Base-by-base conservation (phyloP, 768 basidiomycete species). In the Leucogyrophana mollusca region DNA sequence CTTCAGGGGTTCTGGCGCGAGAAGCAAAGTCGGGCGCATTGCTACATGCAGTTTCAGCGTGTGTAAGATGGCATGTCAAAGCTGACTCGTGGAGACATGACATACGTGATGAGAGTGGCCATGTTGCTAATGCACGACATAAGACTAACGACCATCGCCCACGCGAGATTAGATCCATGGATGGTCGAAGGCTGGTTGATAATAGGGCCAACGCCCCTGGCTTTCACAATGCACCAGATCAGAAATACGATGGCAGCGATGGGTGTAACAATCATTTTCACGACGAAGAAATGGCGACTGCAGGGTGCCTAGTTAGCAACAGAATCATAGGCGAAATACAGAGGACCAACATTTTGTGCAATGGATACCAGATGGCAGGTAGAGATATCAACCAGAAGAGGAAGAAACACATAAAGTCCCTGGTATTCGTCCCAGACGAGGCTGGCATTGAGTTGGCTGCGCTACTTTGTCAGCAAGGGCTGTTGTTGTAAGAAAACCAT, bases 341-440 rank as follows among this genome's bases (percentile, higher is more conserved):
- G 47, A 39, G 37, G 44, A 67, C 79, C 47, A 62, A 85, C 84
- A 89, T 85, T 57, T 85, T 77, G 70, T 92, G 87, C 39, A 90
- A 81, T 9, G 87, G 88, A 54, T 89, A 84, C 85, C 85, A 90
- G 54, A 90, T 83, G 14, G 83, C 82, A 8, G 87, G 87, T 23
- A 91, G 76, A 24, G 82, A 86, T 32, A 89, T 74, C 21, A 90
- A 67, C 84, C 87, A 92, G 73, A 91, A 94, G 47, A 93, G 72
- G 74, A 93, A 85, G 78, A 93, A 93, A 54, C 80, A 81, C 70
- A 89, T 68, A 54, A 85, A 87, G 66, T 87, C 81, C 43, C 78
- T 76, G n/a, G 85, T 83, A 45, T 73, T 85, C 24, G 80, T 90
- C 35, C 88, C 87, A 49, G 86, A 81, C 10, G 82, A 83, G 18